Evolutionary conservation across 495 filamentous ascomycete species (phyloP), one percentile per base, ranked within the genome.

Genomic region (Diplogelasinospora grovesii): DNA sequence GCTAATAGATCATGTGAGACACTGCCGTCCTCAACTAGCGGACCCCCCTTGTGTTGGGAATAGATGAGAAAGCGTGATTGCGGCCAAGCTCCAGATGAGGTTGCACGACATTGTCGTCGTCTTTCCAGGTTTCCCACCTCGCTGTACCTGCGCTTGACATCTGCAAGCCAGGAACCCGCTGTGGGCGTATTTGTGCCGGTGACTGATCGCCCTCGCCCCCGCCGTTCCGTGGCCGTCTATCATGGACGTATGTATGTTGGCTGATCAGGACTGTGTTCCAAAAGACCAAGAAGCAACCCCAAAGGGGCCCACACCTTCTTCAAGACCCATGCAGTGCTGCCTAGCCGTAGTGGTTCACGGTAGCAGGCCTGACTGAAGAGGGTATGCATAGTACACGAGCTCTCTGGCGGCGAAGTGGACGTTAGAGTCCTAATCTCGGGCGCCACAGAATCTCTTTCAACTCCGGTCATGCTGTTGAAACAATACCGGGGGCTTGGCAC

Each of bases 121-220:
- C 39, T 48, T 49, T 61, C 60, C 54, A 46, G 55, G 54, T 59
- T 59, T 50, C 41, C 34, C 19, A 41, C 33, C 33, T 45, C 27
- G 31, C 38, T 32, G 49, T 58, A 59, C 54, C 46, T 59, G 58
- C n/a, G n/a, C 52, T 52, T 54, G 46, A 46, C 39, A 46, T 36
- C 38, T 56, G 48, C 46, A 54, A 31, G 32, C 34, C 41, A 43
- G 50, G 49, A 41, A 42, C 41, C 38, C 34, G 33, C 34, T 39
- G 39, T 29, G 43, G 30, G 8, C 38, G 6, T 39, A 22, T n/a
- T n/a, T 20, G 28, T 36, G 21, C 32, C 46, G 33, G 35, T 10
- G 22, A 43, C 22, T 43, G 49, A 53, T 50, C 49, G 42, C 32
- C n/a, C n/a, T n/a, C n/a, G n/a, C n/a, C n/a, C n/a, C 43, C 18